These are phyloP conservation scores for Debaryomycetaceae sp. DNA, from an alignment of 1,139 yeast species.

Conservation along the genomic window DNA sequence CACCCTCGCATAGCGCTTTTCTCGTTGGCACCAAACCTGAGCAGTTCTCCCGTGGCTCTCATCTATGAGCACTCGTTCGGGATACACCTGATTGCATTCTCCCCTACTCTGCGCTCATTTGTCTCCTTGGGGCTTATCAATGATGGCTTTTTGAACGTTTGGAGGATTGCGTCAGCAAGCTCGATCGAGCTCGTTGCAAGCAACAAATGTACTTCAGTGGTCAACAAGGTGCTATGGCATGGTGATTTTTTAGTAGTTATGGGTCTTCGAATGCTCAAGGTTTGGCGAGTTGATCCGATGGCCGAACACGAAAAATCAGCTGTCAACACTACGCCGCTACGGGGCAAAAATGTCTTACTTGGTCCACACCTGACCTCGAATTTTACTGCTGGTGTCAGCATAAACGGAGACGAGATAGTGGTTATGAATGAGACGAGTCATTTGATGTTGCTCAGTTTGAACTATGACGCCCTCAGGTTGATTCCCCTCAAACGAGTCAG, in stretches of 20 bases:
- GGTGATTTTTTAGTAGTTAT: constrained; percentile 44
- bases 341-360: constrained; percentile 56
- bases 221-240: constrained; percentile 55
- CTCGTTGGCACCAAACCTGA: constrained; percentile 50
- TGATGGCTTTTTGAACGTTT: constrained; percentile 62
- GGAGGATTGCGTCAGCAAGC: constrained; percentile 34
- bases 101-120: constrained; percentile 50
- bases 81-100: constrained; percentile 48
- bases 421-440: constrained; percentile 42
- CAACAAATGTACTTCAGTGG: constrained; percentile 57
- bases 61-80: constrained; percentile 65
- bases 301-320: neutral
- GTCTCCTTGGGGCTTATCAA: constrained; percentile 60
- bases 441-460: constrained; percentile 27
- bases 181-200: constrained; percentile 35
- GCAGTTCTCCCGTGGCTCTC: constrained; percentile 44
- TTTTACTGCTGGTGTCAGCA: constrained; percentile 36
- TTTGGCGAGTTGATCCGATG: constrained; percentile 46
- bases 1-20: constrained; percentile 59
- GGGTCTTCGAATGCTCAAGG: constrained; percentile 56
- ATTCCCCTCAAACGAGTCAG: constrained; percentile 8
- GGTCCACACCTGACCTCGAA: constrained; percentile 44
- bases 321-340: constrained; percentile 18
- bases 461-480: constrained; percentile 21
- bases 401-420: constrained; percentile 36